Evolutionary conservation across 768 basidiomycete genomes (phyloP).

Genomic region (Suillus occidentalis): DNA sequence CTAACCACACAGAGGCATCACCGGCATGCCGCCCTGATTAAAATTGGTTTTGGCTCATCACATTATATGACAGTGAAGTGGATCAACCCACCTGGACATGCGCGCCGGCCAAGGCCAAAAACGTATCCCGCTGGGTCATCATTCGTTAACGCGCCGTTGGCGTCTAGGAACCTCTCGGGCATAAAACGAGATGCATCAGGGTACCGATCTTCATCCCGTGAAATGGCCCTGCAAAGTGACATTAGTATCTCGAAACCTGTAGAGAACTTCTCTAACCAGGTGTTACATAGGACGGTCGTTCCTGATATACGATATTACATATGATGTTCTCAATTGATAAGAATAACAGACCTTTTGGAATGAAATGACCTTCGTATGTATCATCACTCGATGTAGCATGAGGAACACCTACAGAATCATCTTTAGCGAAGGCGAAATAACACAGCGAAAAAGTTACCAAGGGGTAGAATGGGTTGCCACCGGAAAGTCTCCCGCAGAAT

Average conservation of each 20-base stretch:
- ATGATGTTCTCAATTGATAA: neutral
- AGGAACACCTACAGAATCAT: conserved; percentile 7
- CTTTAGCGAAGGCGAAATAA: neutral
- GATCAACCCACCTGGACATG: conserved; percentile 1
- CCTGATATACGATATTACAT: neutral
- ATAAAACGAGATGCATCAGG: conserved; percentile 2
- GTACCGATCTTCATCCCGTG: conserved; percentile 1
- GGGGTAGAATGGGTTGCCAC: neutral
- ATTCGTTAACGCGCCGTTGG: neutral
- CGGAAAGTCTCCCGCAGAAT: conserved; percentile 1
- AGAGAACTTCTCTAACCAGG: neutral
- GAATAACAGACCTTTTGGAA: conserved; percentile 42
- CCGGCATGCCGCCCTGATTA: conserved; percentile 23
- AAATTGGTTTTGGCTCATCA: neutral
- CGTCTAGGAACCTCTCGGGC: conserved; percentile 1
- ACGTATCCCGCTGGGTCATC: neutral
- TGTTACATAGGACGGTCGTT: neutral
- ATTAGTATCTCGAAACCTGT: neutral
- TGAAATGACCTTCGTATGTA: conserved; percentile 43
- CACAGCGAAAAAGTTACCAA: neutral
- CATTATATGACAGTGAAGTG: too few relatives aligned
- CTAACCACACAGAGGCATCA: conserved; percentile 24
- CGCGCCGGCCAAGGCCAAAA: conserved; percentile 7
- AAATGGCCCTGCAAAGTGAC: conserved; percentile 5
- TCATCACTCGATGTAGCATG: conserved; percentile 36